These are phyloP conservation scores for Aureobasidium sp. DNA, from an alignment of 2,329 filamentous ascomycete species.

Conservation along the genomic window DNA sequence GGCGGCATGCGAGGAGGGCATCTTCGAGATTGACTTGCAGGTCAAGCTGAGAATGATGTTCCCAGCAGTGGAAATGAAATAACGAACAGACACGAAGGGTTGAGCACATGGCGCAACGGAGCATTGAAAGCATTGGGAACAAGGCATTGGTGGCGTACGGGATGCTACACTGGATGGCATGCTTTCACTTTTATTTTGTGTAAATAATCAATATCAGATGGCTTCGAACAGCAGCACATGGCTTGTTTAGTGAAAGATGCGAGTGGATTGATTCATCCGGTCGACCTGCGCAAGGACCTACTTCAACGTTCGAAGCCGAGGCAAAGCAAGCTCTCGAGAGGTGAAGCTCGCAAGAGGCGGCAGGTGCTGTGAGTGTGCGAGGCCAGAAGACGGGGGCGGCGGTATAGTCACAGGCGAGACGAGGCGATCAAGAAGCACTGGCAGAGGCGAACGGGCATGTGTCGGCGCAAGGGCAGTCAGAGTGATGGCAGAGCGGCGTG, in stretches of 20 bases:
- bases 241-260: neutral
- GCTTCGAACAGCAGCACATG: neutral
- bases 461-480: neutral
- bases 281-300: neutral
- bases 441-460: conserved; percentile 3
- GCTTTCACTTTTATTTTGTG: neutral
- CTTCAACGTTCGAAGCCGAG: neutral
- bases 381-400: too few species aligned
- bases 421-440: conserved; percentile 1
- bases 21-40: conserved; percentile 68
- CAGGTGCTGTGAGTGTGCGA: neutral
- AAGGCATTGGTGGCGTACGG: neutral
- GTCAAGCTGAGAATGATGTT: conserved; percentile 51
- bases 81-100: conserved; percentile 10
- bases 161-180: neutral
- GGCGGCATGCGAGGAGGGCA: conserved; percentile 57
- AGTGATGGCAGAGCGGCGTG: neutral
- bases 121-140: conserved; percentile 3
- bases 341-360: neutral
- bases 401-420: neutral
- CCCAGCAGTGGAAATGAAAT: conserved; percentile 34
- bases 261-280: neutral
- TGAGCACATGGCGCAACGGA: neutral
- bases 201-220: neutral
- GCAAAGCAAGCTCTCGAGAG: neutral